Percentiles rank a stretch among this genome's conserved stretches.
phyloP scores from a whole-genome alignment of 140 eudicot genomes.

The Cichorium intybus region DNA sequence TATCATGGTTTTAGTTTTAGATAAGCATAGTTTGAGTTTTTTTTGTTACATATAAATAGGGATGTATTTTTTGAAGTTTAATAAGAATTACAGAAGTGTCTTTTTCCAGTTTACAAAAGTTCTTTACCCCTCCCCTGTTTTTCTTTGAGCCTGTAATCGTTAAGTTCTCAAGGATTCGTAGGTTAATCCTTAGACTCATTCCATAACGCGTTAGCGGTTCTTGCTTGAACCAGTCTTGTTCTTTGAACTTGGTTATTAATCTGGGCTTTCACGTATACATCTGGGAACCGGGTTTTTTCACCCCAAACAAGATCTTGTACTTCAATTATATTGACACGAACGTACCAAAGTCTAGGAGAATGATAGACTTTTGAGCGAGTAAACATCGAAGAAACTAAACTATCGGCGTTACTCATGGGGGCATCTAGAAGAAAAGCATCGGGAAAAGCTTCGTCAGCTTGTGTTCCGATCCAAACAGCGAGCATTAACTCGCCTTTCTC shows the following conservation, averaged over 20 bases:
- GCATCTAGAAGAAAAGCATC: constrained; percentile 90
- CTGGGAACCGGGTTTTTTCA: constrained; percentile 65
- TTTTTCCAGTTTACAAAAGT: too few relatives aligned
- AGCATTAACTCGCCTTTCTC: constrained; percentile 79
- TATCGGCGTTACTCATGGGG: constrained; percentile 39
- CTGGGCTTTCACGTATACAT: constrained; percentile 61
- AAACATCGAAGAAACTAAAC: constrained; percentile 42
- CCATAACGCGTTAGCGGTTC: constrained; percentile 59
- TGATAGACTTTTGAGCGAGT: constrained; percentile 86
- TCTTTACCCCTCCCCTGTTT: too few relatives aligned
- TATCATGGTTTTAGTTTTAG: too few relatives aligned
- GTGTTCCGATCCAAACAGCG: constrained; percentile 93
- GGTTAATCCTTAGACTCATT: too few relatives aligned
- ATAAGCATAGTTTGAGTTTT: too few relatives aligned
- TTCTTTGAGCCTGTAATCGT: too few relatives aligned
- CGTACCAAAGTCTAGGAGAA: constrained; percentile 88
- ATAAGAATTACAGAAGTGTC: too few relatives aligned
- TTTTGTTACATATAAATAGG: too few relatives aligned
- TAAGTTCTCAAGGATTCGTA: too few relatives aligned
- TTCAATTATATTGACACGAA: constrained; percentile 81
- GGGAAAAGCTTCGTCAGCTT: constrained; percentile 90
- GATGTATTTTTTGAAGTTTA: too few relatives aligned
- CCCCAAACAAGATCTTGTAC: constrained; percentile 72
- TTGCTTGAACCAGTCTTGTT: constrained; percentile 57
- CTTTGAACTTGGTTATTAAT: constrained; percentile 56